phyloP scores from a whole-genome alignment of 176 grass and related monocot species.

The Carex pumila region DNA sequence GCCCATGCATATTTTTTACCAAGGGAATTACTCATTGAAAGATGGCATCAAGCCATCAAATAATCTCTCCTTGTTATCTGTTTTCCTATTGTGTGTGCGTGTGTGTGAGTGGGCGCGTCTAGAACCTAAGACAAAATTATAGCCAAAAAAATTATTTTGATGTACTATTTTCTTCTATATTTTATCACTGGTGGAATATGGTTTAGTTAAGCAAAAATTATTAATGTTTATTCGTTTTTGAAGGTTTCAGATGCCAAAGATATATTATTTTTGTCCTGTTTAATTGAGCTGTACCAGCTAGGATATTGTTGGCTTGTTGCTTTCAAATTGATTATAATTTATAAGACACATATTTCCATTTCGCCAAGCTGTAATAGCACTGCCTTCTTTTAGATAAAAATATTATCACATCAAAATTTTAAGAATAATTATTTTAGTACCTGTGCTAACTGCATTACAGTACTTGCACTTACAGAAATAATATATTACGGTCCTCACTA shows the following conservation, averaged over 20 bases:
- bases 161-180: neutral
- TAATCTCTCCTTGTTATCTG: neutral
- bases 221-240: neutral
- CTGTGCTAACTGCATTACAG: too few relatives aligned
- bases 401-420: neutral
- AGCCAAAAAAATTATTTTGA: neutral
- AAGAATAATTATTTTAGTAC: too few relatives aligned
- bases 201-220: neutral
- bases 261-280: neutral
- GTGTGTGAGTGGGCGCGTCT: neutral
- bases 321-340: neutral
- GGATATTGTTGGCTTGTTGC: neutral
- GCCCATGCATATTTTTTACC: neutral
- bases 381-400: neutral
- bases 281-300: constrained; percentile 24
- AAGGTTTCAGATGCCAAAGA: constrained; percentile 6
- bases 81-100: neutral
- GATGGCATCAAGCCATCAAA: neutral
- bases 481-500: too few relatives aligned
- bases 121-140: constrained; percentile 3
- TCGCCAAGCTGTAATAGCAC: neutral
- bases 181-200: neutral
- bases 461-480: too few relatives aligned
- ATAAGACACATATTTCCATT: neutral
- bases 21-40: neutral